A percentile compares a stretch with the other conserved stretches of the same genome.
Conservation (phyloP, 495 filamentous ascomycete species). For the Talaromyces liani region DNA sequence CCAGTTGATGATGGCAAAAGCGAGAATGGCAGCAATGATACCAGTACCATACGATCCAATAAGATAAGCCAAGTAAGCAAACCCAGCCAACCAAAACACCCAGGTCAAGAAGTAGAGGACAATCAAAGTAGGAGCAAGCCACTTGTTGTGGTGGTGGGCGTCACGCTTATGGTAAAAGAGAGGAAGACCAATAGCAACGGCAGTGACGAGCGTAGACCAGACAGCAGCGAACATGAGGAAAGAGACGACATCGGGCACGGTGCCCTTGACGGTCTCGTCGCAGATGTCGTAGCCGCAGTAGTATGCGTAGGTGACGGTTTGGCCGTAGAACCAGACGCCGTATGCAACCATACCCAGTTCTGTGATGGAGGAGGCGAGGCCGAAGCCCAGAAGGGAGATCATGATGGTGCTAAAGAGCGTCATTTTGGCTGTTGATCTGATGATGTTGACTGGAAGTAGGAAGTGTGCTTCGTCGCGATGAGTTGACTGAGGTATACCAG, state of each 20-base stretch:
- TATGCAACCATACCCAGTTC: constrained; percentile 22
- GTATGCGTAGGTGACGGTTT: not conserved
- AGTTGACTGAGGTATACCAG: not conserved
- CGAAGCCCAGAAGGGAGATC: constrained; percentile 16
- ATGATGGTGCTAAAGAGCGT: constrained; percentile 20
- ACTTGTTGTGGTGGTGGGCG: constrained; percentile 15
- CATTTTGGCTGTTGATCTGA: constrained; percentile 13
- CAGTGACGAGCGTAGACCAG: constrained; percentile 20
- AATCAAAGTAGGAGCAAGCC: constrained; percentile 15
- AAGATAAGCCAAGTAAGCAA: constrained; percentile 21
- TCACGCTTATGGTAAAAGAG: constrained; percentile 14
- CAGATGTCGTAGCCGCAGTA: constrained; percentile 7
- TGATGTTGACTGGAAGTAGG: not conserved
- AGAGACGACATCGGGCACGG: constrained; percentile 16
- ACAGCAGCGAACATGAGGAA: constrained; percentile 19
- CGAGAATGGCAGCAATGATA: constrained; percentile 20
- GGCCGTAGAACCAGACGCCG: constrained; percentile 8
- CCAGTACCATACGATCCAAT: constrained; percentile 9
- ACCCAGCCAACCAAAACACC: constrained; percentile 28
- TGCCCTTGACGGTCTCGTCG: constrained; percentile 11
- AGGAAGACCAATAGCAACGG: constrained; percentile 17
- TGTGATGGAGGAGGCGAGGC: constrained; percentile 18
- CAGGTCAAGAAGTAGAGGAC: constrained; percentile 22
- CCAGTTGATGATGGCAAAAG: constrained; percentile 27
- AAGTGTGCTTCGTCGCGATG: not conserved